Evolutionary conservation across 31 red algal genomes (phyloP), one percentile per base, ranked within the genome.

Genomic region (Odonthalia washingtoniensis): DNA sequence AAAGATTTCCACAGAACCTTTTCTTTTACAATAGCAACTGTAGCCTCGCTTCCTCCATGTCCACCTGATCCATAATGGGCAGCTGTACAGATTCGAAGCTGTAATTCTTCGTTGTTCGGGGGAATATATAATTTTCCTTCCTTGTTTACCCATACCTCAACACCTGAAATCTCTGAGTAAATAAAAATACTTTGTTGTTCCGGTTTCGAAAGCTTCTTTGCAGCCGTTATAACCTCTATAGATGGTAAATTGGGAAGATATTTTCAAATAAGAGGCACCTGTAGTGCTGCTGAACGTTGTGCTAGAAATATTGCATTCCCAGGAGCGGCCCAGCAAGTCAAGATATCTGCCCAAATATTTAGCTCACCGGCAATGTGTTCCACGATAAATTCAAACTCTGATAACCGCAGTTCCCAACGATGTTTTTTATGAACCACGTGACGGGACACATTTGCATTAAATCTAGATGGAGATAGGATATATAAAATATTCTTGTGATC

Each of bases 401-500:
- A 27, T 16, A 70, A 73, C 36, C 84, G 46, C 3, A 87, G 44
- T 38, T 68, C 84, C 43, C 72, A 78, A 18, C 84, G 24, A 21
- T 78, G 70, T 16, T 21, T 44, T 46, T 87, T 87, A 1, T 87
- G 84, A 14, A 87, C 74, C 3, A 78, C 33, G 40, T 87, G 84
- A 2, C 84, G 31, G 4, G 84, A 70, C 32, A 78, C 72, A 78
- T 77, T 78, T 6, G 52, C 40, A 14, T 87, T 5, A 35, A 87
- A 87, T 5, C 72, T 18, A 12, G 32, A 17, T 37, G 68, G 82
- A 46, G 68, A 75, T 24, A 86, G 44, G 45, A 78, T 87, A 14
- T 78, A 87, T 24, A 87, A 37, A 5, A 87, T 77, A 73, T 87
- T 39, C 73, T 87, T 78, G 74, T 87, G 73, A 65, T 87, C 84